Base-by-base conservation (phyloP, 2,329 filamentous ascomycete species). In the Ascochyta viciae-villosae region DNA sequence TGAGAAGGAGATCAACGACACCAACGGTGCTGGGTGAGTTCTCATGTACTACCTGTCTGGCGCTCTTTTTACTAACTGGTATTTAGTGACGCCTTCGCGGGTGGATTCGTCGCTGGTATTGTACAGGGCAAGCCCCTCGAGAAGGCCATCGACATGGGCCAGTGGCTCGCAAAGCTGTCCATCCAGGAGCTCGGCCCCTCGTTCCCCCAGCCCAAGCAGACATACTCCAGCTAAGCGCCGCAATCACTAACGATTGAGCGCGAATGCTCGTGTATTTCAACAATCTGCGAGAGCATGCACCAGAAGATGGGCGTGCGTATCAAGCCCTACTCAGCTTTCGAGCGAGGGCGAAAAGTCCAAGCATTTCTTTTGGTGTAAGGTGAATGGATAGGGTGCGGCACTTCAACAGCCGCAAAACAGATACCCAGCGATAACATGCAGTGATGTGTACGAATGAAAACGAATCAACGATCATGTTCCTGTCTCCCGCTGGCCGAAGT, bases 111-210 rank as follows among this genome's bases (percentile, higher is more conserved):
- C 53, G 95, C 95, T 49, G 95, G 93, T 74, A 83, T 98, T 62
- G 88, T 96, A 60, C 84, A 94, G 78, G 92, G 90, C 77, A 91
- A 95, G 82, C 76, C 86, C 50, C 83, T 99, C 46, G 88, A 90
- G 69, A 86, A 88, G 65, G 85, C 85, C 72, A 85, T 99, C 67
- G 90, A 97, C 77, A 91, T 95, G 85, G 95, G 95, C 63, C 93
- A 97, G 80, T 99, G 95, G 95, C 86, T 99, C 65, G 95, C 95
- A 45, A 89, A 89, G 73, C 83, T 96, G 72, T 95, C 92, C 83
- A 94, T 99, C 77, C 89, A 94, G 82, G 93, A 98, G 81, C 83
- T 97, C 69, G 95, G 95, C 70, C 93, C 94, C 80, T 95, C 92
- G 89, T 98, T 70, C 65, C 76, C 76, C 16, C 67, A 62, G 57